phyloP scores from a whole-genome alignment of 2,329 filamentous ascomycete genomes.

The Fusarium phyllophilum region DNA sequence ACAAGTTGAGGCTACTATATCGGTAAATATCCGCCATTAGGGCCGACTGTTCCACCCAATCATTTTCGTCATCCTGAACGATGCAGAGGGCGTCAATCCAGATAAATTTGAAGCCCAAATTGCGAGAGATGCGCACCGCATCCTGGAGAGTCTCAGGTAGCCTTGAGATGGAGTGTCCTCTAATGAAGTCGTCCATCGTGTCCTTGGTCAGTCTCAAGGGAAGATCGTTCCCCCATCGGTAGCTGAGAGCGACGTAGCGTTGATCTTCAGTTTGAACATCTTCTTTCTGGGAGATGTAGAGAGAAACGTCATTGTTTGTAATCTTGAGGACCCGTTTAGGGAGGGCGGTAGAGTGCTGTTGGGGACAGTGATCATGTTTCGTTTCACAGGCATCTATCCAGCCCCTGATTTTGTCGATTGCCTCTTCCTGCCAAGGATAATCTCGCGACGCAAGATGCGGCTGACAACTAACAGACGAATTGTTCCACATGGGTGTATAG shows the following conservation, averaged over 20 bases:
- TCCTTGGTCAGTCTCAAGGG: neutral
- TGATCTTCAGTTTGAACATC: neutral
- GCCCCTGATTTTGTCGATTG: accelerated
- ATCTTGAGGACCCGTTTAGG: neutral
- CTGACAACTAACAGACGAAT: accelerated
- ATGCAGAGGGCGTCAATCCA: neutral
- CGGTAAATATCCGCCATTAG: neutral
- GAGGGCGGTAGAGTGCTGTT: accelerated
- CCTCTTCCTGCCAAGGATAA: neutral
- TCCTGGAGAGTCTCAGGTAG: neutral
- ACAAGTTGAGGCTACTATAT: neutral
- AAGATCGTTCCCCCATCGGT: neutral
- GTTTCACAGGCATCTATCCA: neutral
- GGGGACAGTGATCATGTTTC: neutral
- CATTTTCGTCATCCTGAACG: neutral
- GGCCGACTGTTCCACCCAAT: neutral
- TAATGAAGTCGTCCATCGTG: neutral
- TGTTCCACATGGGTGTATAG: neutral
- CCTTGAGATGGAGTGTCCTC: accelerated
- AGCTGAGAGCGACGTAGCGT: neutral
- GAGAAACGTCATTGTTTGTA: accelerated
- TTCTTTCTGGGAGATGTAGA: accelerated
- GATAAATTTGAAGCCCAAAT: neutral
- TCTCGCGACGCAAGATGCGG: neutral
- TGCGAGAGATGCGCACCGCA: neutral